These are phyloP conservation scores for Ceratorhiza oryzae-sativae DNA, from an alignment of 1,284 basidiomycete species.

Conservation along the genomic window DNA sequence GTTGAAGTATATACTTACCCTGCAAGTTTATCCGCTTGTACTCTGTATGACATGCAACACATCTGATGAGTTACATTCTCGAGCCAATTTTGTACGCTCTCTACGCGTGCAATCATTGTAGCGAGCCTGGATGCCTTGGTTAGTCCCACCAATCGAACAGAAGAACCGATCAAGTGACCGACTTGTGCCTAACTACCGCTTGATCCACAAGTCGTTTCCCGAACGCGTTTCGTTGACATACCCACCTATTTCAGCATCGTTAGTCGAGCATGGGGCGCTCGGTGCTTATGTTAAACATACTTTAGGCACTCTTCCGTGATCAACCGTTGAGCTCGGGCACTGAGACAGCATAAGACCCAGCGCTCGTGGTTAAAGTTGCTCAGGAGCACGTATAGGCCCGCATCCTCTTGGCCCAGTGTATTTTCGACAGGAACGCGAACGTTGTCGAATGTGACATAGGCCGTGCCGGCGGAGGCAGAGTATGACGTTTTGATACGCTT, in stretches of 20 bases:
- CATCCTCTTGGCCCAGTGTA: slow-evolving; percentile 83
- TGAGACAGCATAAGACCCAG: slow-evolving; percentile 77
- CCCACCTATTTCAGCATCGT: slow-evolving; percentile 60
- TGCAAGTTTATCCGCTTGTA: slow-evolving; percentile 66
- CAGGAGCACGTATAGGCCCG: slow-evolving; percentile 78
- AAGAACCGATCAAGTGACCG: not conserved
- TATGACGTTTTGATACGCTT: slow-evolving; percentile 87
- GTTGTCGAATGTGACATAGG: slow-evolving; percentile 87
- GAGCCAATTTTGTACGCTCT: slow-evolving; percentile 86
- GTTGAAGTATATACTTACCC: slow-evolving; percentile 37
- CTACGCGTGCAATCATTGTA: slow-evolving; percentile 79
- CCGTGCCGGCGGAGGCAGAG: slow-evolving; percentile 72
- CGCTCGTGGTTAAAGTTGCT: slow-evolving; percentile 80
- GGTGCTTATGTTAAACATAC: slow-evolving; percentile 52
- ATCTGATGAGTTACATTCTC: slow-evolving; percentile 73
- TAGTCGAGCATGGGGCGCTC: not conserved
- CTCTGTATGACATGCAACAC: slow-evolving; percentile 58
- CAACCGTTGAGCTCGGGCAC: slow-evolving; percentile 72
- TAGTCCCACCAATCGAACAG: not conserved
- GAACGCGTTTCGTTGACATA: slow-evolving; percentile 81
- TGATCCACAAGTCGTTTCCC: slow-evolving; percentile 84
- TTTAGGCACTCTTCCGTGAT: slow-evolving; percentile 76
- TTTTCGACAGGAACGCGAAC: slow-evolving; percentile 86
- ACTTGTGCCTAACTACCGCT: slow-evolving; percentile 82
- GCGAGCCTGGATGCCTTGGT: slow-evolving; percentile 59